Evolutionary conservation across 306 rosid species (phyloP), one percentile per base, ranked within the genome.

Genomic region (Crataegus laevigata): DNA sequence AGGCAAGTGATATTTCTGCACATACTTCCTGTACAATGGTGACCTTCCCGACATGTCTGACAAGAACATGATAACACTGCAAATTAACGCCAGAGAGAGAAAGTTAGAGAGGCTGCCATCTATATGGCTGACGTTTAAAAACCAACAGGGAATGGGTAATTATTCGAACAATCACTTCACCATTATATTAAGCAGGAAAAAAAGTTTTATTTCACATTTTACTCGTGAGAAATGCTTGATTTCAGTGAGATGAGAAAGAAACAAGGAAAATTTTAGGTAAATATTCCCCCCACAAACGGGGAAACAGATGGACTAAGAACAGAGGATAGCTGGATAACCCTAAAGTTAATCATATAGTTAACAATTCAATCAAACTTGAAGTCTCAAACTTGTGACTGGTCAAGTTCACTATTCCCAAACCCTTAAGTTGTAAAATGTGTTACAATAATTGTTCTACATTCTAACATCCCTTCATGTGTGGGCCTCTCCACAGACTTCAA

Each of bases 21-120:
- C 97, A 47, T 89, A 94, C 98, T 91, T 94, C 87, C 91, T 91
- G 91, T 94, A 94, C 50, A 94, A 80, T 30, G 98, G 97, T 34
- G 89, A 38, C 82, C 50, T 94, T 84, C 97, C 98, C 24, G 97
- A 84, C 97, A 94, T 91, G 88, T 94, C 98, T 58, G 96, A 87
- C 91, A 90, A 80, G 85, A 92, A 88, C 93, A 94, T 89, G 66
- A 84, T 76, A 54, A 94, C 93, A 78, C 98, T 94, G 97, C 85
- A 82, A 73, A 47, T 71, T 63, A 76, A 83, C 68, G 72, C 73
- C 80, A 81, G 75, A 77, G 67, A 72, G 74, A 85, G 55, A 62
- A 61, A 62, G 78, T 75, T 65, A 64, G 64, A 32, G 21, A 51
- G 64, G 26, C 15, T 50, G 10, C 42, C 52, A 32, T 34, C 43